Conservation (phyloP, 805 yeast species). For the Metschnikowia baotianmanensis region DNA sequence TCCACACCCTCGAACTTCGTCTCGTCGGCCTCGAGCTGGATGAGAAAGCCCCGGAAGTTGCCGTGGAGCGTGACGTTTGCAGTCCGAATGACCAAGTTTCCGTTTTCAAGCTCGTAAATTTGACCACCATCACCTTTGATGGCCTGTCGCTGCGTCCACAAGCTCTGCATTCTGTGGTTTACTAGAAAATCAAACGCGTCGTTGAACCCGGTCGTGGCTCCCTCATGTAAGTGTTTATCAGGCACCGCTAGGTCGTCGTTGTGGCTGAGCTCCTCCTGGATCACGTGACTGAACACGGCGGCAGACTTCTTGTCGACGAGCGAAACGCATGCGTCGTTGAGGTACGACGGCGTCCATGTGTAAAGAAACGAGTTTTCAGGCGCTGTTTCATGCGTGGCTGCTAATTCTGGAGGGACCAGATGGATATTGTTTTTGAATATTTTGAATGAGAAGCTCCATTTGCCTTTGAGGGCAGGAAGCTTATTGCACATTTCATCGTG, state of each 20-base stretch:
- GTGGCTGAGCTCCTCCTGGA: slow-evolving; percentile 31
- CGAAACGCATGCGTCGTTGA: slow-evolving; percentile 46
- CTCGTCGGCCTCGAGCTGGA: slow-evolving; percentile 49
- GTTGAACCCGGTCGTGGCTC: slow-evolving; percentile 53
- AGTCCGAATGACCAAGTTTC: slow-evolving; percentile 54
- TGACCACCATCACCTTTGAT: slow-evolving; percentile 76
- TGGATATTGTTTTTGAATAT: slow-evolving; percentile 63
- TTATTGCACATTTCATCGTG: slow-evolving; percentile 71
- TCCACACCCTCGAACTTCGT: slow-evolving; percentile 11
- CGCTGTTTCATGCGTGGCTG: slow-evolving; percentile 26
- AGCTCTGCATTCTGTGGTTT: slow-evolving; percentile 56
- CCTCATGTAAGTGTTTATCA: slow-evolving; percentile 41
- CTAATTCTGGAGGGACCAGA: slow-evolving; percentile 42
- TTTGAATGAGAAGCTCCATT: slow-evolving; percentile 69
- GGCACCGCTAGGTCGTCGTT: slow-evolving; percentile 29
- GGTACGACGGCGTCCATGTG: slow-evolving; percentile 50
- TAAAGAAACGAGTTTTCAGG: slow-evolving; percentile 47
- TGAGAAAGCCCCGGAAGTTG: slow-evolving; percentile 63
- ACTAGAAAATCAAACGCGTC: slow-evolving; percentile 59
- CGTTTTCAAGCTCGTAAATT: slow-evolving; percentile 54
- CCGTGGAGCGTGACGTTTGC: slow-evolving; percentile 77
- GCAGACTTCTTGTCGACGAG: slow-evolving; percentile 43
- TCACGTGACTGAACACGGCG: slow-evolving; percentile 35
- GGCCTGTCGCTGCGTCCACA: slow-evolving; percentile 69
- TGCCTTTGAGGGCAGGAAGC: slow-evolving; percentile 56